Evolutionary conservation across 2,329 filamentous ascomycete species (phyloP), one percentile per base, ranked within the genome.

Genomic region (Phaeosphaeria sp.): DNA sequence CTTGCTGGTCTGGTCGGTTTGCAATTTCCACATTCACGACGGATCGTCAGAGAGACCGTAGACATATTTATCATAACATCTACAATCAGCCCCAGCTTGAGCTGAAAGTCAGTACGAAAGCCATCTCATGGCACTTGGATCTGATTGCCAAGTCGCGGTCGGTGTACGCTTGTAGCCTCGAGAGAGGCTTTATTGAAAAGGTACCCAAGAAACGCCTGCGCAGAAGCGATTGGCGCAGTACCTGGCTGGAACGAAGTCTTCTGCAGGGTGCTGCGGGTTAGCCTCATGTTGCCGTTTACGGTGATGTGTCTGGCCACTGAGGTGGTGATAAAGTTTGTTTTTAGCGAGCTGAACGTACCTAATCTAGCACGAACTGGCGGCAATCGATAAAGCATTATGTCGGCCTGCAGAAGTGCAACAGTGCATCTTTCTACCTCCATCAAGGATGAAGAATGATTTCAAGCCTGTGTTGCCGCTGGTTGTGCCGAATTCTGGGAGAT

Each of bases 401-500:
- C 36, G 17, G n/a, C 15, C 2, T n/a, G 36, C 36, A 39, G 36
- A 39, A 6, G 17, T 17, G 3, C 36, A 7, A 39, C 15, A 3
- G 36, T 39, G 15, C 36, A 17, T 15, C n/a, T 39, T 15, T 17
- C 17, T 3, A 39, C 17, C 17, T 13, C 36, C 1, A 17, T 13
- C 36, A 13, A 39, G 15, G 17, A 39, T 39, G 36, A n/a, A n/a
- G 15, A 39, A 17, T 7, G n/a, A 39, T n/a, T 39, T 15, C 13
- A 39, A 39, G 3, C 36, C 36, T 39, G 36, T 39, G 15, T 15
- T 39, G 17, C 57, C 60, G n/a, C 20, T 63, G 4, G 53, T 56
- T 6, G 48, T 64, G 17, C 55, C 53, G 15, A 57, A 51, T 22
- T 60, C 59, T 1, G 59, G 55, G 11, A 57, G 49, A 15, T 65